Evolutionary conservation across 139 green algal species (phyloP), one percentile per base, ranked within the genome.

Genomic region (Asterochloris sp.): DNA sequence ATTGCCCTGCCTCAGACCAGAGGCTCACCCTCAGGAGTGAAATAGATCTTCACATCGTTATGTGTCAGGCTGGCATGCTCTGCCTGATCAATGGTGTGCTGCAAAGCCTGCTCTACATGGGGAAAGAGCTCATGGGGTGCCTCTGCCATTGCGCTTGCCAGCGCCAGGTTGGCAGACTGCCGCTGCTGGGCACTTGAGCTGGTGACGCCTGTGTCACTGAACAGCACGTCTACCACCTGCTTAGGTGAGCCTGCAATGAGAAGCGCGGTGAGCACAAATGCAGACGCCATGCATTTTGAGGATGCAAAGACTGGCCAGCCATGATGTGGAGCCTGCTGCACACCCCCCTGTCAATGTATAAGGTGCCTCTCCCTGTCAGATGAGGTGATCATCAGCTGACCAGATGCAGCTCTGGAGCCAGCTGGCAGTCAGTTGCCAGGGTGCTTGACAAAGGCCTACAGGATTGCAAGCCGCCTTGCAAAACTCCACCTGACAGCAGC

Each of bases 21-120:
- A 64, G 15, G 16, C 29, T 14, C 29, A 79, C 38, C 29, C 38
- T 64, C 29, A 14, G 92, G 89, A 1, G 93, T 97, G 16, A 86
- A 82, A 73, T 79, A 96, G 78, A 95, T 92, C 15, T 78, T 81
- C 38, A 92, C 62, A 60, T 94, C 84, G 0, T 84, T 84, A 15
- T 83, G 69, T 23, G 81, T 89, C 13, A 96, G 86, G 19, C 82
- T 79, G 78, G 95, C 89, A 78, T 94, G 91, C 63, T 88, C 87
- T 11, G 69, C 60, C 27, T 68, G 87, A 73, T 87, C 78, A 54
- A 92, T 82, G 74, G 85, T 63, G 23, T 73, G 38, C 11, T 54
- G 28, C 69, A 94, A 74, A 24, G 79, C 76, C 19, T 60, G 60
- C 82, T 92, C 73, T 62, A 94, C 54, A 11, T 86, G 74, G 0